Evolutionary conservation across 345 rosid species (phyloP).

Genomic region (Angophora floribunda): DNA sequence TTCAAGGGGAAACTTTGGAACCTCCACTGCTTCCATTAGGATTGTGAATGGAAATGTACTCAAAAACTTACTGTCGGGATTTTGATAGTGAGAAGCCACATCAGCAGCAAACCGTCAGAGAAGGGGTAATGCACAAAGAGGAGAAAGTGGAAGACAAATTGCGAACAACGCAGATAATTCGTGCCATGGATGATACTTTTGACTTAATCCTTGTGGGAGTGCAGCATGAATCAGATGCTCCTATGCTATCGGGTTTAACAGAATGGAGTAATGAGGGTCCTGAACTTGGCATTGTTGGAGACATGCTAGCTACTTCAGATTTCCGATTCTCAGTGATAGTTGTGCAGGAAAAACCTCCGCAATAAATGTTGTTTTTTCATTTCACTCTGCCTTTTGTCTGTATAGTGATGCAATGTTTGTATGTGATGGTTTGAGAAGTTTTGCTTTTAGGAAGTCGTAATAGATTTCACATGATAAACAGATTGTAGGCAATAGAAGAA

Average conservation of each 20-base stretch:
- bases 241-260: not conserved
- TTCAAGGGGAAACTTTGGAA: not conserved
- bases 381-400: not conserved
- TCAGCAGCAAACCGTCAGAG: not conserved
- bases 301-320: conserved; percentile 5
- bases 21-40: not conserved
- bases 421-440: not conserved
- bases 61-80: conserved; percentile 11
- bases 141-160: not conserved
- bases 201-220: conserved; percentile 2
- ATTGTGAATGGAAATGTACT: not conserved
- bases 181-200: too few relatives aligned
- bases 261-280: conserved; percentile 15
- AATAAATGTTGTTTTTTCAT: not conserved
- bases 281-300: conserved; percentile 17
- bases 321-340: conserved; percentile 8
- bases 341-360: conserved; percentile 1
- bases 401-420: not conserved
- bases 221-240: not conserved
- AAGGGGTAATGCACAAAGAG: not conserved
- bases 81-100: conserved; percentile 11
- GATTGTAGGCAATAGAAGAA: not conserved
- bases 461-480: not conserved
- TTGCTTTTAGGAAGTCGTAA: not conserved
- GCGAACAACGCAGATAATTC: not conserved